Evolutionary conservation across 768 basidiomycete species (phyloP).

Genomic region (Butyriboletus loyo): DNA sequence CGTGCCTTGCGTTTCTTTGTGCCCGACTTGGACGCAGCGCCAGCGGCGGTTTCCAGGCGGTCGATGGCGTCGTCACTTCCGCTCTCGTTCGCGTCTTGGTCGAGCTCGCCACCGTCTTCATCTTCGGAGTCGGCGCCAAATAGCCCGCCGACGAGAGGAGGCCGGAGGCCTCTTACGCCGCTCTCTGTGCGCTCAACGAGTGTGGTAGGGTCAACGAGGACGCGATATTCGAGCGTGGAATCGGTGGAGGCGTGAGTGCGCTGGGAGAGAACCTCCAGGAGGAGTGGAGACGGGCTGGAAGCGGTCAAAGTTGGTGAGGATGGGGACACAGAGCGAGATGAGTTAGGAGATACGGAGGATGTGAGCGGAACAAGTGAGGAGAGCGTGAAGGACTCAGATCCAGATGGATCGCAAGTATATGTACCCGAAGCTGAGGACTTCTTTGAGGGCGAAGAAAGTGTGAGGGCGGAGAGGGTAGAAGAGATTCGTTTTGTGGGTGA

Average conservation of each 20-base stretch:
- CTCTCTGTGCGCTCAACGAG: constrained; percentile 64
- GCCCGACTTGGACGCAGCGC: constrained; percentile 16
- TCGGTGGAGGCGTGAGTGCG: constrained; percentile 73
- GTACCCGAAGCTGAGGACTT: not conserved
- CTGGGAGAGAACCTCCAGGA: constrained; percentile 63
- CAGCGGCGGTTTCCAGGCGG: constrained; percentile 27
- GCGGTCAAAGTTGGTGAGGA: constrained; percentile 22
- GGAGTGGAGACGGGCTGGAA: constrained; percentile 39
- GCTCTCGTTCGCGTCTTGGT: constrained; percentile 38
- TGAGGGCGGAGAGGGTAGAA: constrained; percentile 10
- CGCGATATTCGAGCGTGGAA: constrained; percentile 69
- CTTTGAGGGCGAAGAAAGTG: constrained; percentile 17
- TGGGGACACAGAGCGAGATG: constrained; percentile 2
- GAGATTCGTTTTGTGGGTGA: constrained; percentile 18
- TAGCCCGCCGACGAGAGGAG: constrained; percentile 36
- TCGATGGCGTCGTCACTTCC: constrained; percentile 38
- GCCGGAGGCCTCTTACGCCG: constrained; percentile 63
- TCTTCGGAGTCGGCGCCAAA: constrained; percentile 44
- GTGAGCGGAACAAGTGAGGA: constrained; percentile 18
- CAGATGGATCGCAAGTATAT: constrained; percentile 1
- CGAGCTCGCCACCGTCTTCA: constrained; percentile 34
- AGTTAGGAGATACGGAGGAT: not conserved
- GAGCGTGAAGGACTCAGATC: constrained; percentile 7
- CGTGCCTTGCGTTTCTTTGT: constrained; percentile 24
- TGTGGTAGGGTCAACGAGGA: constrained; percentile 67